Base-by-base conservation (phyloP, 345 rosid species). In the Turnera subulata region DNA sequence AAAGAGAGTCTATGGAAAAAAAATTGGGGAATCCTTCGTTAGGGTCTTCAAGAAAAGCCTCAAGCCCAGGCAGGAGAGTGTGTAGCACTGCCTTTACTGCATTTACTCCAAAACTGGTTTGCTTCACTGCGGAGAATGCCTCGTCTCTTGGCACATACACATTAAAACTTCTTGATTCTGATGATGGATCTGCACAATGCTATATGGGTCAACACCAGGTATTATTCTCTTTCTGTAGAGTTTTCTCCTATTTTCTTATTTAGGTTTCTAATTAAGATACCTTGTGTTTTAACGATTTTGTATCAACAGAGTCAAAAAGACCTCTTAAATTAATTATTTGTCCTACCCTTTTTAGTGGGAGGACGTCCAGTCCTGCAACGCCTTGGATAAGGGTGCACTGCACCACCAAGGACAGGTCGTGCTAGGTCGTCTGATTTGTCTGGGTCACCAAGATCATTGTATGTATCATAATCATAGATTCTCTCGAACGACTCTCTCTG, bases 311-410 rank as follows among this genome's bases (percentile, higher is more conserved):
- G n/a, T n/a, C n/a, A n/a, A n/a, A n/a, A n/a, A n/a, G n/a, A n/a
- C n/a, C n/a, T n/a, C n/a, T n/a, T n/a, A n/a, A n/a, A n/a, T 14
- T 5, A 46, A 16, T 23, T 10, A 15, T 29, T 8, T n/a, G 4
- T n/a, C n/a, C 6, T 22, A 72, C 76, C 68, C 43, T 44, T 50
- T 19, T 56, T 29, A 22, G 62, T 11, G 55, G 29, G 72, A 7
- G 65, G 64, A 1, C 85, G 84, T 1, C 85, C 82, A 0, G 91
- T 82, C 46, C 82, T 74, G 46, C 84, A 65, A 8, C 91, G 84
- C 29, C 91, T 68, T 1, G 88, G 86, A 47, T 82, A 82, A 1
- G 85, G 85, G 14, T 61, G 63, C 6, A 56, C 40, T 26, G 60
- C 46, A n/a, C 70, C 73, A 13, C 76, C 79, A 1, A 66, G 64